Conservation (phyloP, 257 asterid genomes). For the Anisodus tanguticus region DNA sequence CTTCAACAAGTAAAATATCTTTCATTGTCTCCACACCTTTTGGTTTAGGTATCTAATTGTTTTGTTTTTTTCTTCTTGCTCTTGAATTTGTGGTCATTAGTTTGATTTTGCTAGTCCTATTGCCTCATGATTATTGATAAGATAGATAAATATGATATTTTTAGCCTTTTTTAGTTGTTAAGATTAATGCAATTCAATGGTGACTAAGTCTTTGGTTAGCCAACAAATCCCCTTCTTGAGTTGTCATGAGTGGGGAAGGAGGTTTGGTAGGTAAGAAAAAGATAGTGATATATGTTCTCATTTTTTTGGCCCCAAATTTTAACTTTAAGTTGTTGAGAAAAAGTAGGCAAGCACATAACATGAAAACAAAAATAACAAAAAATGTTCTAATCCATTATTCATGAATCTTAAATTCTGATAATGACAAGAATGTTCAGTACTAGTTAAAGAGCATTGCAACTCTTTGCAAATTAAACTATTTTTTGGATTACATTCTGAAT, state of each 20-base stretch:
- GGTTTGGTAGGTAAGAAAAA: slow-evolving; percentile 21
- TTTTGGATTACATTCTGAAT: too few species aligned
- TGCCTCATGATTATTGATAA: background rate
- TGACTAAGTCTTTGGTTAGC: background rate
- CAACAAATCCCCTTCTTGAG: slow-evolving; percentile 7
- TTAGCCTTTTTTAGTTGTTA: too few species aligned
- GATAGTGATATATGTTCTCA: background rate
- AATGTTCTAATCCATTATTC: background rate
- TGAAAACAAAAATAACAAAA: background rate
- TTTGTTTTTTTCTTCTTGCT: background rate
- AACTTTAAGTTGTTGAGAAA: background rate
- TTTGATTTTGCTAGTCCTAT: background rate
- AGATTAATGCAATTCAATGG: background rate
- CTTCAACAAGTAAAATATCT: background rate
- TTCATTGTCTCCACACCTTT: background rate
- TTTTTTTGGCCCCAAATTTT: background rate
- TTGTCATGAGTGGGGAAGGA: background rate
- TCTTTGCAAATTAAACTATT: too few species aligned
- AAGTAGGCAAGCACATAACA: background rate
- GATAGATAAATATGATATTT: too few species aligned
- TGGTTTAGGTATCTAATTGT: background rate
- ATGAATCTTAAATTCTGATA: background rate
- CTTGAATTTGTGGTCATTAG: background rate
- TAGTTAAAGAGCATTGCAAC: too few species aligned
- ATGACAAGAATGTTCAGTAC: background rate